A percentile compares a stretch with the other conserved stretches of the same genome.
phyloP scores from a whole-genome alignment of 495 filamentous ascomycete genomes.

The Hyaloscypha variabilis region DNA sequence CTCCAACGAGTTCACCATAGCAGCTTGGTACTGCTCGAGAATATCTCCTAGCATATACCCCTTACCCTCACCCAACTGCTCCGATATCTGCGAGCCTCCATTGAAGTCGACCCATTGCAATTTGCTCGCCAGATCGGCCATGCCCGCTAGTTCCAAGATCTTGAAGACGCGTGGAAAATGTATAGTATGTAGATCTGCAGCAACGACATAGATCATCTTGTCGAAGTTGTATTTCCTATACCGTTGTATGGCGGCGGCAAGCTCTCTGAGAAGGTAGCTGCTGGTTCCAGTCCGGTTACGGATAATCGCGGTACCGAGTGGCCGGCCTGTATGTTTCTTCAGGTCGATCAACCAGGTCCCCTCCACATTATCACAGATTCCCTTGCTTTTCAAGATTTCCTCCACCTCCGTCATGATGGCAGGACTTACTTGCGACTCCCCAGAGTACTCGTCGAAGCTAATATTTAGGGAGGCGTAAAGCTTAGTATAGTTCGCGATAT shows the following conservation, averaged over 20 bases:
- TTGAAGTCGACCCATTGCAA: slow-evolving; percentile 75
- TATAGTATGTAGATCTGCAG: slow-evolving; percentile 63
- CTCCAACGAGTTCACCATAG: slow-evolving; percentile 1
- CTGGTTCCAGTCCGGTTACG: slow-evolving; percentile 70
- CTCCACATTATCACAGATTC: slow-evolving; percentile 64
- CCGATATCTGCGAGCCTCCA: slow-evolving; percentile 67
- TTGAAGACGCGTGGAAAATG: slow-evolving; percentile 75
- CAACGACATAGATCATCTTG: slow-evolving; percentile 78
- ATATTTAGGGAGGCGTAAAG: slow-evolving; percentile 71
- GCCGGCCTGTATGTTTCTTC: slow-evolving; percentile 7
- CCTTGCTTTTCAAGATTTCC: slow-evolving; percentile 57
- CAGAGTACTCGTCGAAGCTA: slow-evolving; percentile 70
- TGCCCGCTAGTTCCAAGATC: slow-evolving; percentile 69
- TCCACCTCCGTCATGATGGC: slow-evolving; percentile 59
- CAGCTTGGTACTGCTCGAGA: slow-evolving; percentile 52
- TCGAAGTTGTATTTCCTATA: slow-evolving; percentile 61
- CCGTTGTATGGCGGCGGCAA: slow-evolving; percentile 67
- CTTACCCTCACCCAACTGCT: no score
- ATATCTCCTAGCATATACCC: slow-evolving; percentile 37
- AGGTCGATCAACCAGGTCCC: slow-evolving; percentile 57
- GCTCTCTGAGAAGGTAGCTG: slow-evolving; percentile 73
- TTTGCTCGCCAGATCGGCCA: slow-evolving; percentile 59
- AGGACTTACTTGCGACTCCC: slow-evolving; percentile 68
- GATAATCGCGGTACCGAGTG: slow-evolving; percentile 35
- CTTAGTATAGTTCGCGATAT: slow-evolving; percentile 62